phyloP scores from a whole-genome alignment of 345 rosid species.

The Eucalyptus regnans region DNA sequence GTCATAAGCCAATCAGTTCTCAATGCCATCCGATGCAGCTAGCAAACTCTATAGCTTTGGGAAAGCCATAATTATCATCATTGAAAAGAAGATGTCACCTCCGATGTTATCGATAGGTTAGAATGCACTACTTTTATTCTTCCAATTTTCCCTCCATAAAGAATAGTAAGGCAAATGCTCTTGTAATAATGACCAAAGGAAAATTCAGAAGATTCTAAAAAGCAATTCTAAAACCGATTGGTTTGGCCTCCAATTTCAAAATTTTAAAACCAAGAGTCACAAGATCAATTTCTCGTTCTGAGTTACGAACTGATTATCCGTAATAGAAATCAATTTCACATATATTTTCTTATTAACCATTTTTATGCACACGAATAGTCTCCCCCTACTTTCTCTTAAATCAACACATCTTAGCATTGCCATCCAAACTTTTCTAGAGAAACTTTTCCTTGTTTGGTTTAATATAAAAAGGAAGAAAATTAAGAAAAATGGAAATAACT shows the following conservation, averaged over 20 bases:
- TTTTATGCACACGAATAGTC: background rate
- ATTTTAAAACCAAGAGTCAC: background rate
- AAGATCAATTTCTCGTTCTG: fast-evolving
- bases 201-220: no score
- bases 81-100: background rate
- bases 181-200: background rate
- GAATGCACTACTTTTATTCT: background rate
- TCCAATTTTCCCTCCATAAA: background rate
- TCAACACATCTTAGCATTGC: background rate
- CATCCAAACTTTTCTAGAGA: background rate
- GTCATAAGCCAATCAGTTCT: background rate
- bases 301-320: background rate
- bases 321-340: background rate
- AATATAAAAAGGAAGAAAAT: background rate
- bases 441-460: background rate
- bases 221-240: background rate
- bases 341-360: background rate
- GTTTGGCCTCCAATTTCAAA: no score
- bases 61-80: background rate
- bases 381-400: background rate
- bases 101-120: background rate
- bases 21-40: background rate
- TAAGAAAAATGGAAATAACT: background rate
- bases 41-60: background rate
- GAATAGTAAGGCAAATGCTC: background rate